Base-by-base conservation (phyloP, 352 stramenopile genomes). In the Lagenidium giganteum region DNA sequence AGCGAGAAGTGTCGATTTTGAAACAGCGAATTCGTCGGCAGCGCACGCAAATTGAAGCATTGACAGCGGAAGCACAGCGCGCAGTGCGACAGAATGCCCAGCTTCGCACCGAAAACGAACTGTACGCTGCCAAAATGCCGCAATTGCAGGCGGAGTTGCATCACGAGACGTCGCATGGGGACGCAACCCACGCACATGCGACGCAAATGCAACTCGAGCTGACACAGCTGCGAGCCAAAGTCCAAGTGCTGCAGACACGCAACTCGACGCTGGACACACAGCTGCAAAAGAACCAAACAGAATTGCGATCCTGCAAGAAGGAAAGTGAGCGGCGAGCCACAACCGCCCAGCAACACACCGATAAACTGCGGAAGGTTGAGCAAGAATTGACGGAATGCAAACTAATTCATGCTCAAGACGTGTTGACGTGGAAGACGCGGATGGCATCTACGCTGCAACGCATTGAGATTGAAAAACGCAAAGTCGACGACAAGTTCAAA, bases 61-160 rank as follows among this genome's bases (percentile, higher is more conserved):
- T 49, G 20, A 2, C 66, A 82, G 8, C 62, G 57, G 8, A 73
- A 71, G 35, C 63, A 70, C 17, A 24, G 78, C 3, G 48, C 51
- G 8, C 60, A 78, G 35, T 52, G 69, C 5, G 74, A 74, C 42
- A 78, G 36, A 53, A 57, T 16, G 54, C 53, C 8, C 68, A 67
- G 16, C 57, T 69, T 13, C 61, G 66, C 33, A 67, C 58, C 1
- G 70, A 78, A n/a, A 82, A 76, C 24, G 66, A 76, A 28, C 34
- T 82, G 9, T 82, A 76, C 23, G 57, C 70, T 6, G 44, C 57
- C 6, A 78, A 72, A 12, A 40, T 82, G 21, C 70, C 66, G 3
- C 51, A 54, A 18, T 43, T 82, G n/a, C 63, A 76, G 28, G 54
- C 63, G 1, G 70, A 77, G n/a, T 23, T 82, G 7, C 44, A 65